Evolutionary conservation across 1,284 basidiomycete genomes (phyloP).

Genomic region (Gastroboletus turbinatus): DNA sequence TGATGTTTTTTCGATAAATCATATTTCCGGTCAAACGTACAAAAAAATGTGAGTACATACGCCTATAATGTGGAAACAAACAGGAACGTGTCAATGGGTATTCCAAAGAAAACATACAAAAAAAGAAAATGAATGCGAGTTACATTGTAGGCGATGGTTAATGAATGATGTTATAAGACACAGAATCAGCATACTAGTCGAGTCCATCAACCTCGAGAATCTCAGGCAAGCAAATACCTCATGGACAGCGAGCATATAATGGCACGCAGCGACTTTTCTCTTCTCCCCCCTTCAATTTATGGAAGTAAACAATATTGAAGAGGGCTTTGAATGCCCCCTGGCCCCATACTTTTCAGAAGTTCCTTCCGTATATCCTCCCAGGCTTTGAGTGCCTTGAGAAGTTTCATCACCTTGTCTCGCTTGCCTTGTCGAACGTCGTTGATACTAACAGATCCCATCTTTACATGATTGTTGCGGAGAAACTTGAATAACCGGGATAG

Average conservation of each 20-base stretch:
- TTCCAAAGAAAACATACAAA: too few species aligned
- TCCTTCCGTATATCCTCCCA: constrained; percentile 75
- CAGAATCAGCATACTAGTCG: too few species aligned
- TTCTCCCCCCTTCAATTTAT: background rate
- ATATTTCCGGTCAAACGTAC: constrained; percentile 6
- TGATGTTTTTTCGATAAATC: constrained; percentile 8
- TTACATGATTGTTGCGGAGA: constrained; percentile 83
- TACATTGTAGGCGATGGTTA: too few species aligned
- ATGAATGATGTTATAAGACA: too few species aligned
- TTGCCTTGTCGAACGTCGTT: constrained; percentile 85
- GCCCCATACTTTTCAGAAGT: constrained; percentile 51
- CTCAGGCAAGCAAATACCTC: too few species aligned
- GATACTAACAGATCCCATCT: constrained; percentile 86
- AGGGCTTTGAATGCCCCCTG: constrained; percentile 31
- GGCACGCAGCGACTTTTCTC: background rate
- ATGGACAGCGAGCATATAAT: too few species aligned
- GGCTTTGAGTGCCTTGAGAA: constrained; percentile 70
- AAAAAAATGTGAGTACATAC: constrained; percentile 14
- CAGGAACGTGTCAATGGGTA: background rate
- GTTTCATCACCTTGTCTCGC: constrained; percentile 72
- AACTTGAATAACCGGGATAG: constrained; percentile 88
- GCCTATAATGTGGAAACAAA: background rate
- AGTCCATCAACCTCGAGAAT: too few species aligned
- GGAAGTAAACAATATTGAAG: background rate
- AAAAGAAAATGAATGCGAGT: too few species aligned